Evolutionary conservation across 2,329 filamentous ascomycete genomes (phyloP).

Genomic region (Drechslerella coelobrocha): DNA sequence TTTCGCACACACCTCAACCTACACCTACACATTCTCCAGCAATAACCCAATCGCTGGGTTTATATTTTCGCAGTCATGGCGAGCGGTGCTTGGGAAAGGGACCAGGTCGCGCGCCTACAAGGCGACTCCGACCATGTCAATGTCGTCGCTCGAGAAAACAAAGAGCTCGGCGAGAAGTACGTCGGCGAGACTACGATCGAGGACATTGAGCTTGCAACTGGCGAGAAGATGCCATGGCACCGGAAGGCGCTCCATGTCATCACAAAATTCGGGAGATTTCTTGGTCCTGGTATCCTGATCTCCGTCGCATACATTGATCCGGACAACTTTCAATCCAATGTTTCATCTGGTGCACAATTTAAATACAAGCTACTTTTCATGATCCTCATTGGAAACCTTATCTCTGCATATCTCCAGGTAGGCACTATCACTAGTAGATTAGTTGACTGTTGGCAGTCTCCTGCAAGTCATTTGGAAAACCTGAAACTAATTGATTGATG

Average conservation of each 20-base stretch:
- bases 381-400: constrained; percentile 50
- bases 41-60: too few relatives aligned
- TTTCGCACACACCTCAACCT: too few relatives aligned
- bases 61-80: constrained; percentile 34
- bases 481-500: not conserved
- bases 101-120: constrained; percentile 44
- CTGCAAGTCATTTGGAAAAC: not conserved
- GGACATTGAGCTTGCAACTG: constrained; percentile 44
- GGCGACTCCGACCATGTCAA: constrained; percentile 40
- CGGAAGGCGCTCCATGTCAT: constrained; percentile 36
- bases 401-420: constrained; percentile 47
- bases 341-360: constrained; percentile 47
- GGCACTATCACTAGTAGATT: constrained; percentile 3
- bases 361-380: constrained; percentile 50
- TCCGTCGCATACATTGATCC: constrained; percentile 56
- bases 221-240: constrained; percentile 47
- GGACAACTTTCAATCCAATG: constrained; percentile 55
- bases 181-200: constrained; percentile 35
- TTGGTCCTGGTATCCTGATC: constrained; percentile 55
- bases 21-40: too few relatives aligned
- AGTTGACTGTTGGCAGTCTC: not conserved
- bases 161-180: constrained; percentile 9
- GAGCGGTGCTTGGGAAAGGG: constrained; percentile 37
- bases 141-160: constrained; percentile 37
- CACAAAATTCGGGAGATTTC: constrained; percentile 54